These are phyloP conservation scores for Venturia effusa DNA, from an alignment of 2,329 filamentous ascomycete genomes.

Conservation along the genomic window DNA sequence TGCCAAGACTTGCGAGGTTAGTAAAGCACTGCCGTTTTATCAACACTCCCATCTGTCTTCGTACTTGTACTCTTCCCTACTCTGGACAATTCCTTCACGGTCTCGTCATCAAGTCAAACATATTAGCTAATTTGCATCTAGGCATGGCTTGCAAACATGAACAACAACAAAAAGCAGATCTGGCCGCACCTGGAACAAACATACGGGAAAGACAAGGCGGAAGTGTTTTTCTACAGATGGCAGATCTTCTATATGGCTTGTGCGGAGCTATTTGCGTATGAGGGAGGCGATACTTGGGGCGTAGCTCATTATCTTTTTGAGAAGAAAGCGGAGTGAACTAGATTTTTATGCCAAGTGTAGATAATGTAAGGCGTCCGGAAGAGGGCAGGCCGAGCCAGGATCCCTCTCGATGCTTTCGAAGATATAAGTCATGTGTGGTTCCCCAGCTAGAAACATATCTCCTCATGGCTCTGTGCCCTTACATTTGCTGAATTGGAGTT, in stretches of 20 bases:
- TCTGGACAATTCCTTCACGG: background rate
- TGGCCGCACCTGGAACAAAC: conserved; percentile 55
- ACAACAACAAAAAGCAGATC: conserved; percentile 45
- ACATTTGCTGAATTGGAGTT: too few relatives aligned
- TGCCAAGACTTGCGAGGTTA: conserved; percentile 56
- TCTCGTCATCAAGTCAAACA: background rate
- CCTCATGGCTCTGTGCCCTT: too few relatives aligned
- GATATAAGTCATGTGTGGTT: too few relatives aligned
- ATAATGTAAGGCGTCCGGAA: too few relatives aligned
- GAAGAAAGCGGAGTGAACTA: conserved; percentile 31
- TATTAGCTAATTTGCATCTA: conserved; percentile 15
- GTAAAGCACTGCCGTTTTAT: conserved; percentile 14
- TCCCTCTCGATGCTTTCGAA: too few relatives aligned
- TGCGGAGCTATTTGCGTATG: conserved; percentile 56
- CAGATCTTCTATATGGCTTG: conserved; percentile 64
- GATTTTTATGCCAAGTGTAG: too few relatives aligned
- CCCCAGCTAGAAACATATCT: too few relatives aligned
- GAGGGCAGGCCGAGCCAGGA: too few relatives aligned
- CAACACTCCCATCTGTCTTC: too few relatives aligned
- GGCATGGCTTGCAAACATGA: conserved; percentile 55
- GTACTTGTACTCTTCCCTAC: too few relatives aligned
- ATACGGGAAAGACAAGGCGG: conserved; percentile 49
- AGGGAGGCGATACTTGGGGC: conserved; percentile 57
- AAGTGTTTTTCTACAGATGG: conserved; percentile 59
- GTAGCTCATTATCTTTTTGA: conserved; percentile 57